Base-by-base conservation (phyloP, 176 grass and related monocot genomes). In the Carex scoparia region DNA sequence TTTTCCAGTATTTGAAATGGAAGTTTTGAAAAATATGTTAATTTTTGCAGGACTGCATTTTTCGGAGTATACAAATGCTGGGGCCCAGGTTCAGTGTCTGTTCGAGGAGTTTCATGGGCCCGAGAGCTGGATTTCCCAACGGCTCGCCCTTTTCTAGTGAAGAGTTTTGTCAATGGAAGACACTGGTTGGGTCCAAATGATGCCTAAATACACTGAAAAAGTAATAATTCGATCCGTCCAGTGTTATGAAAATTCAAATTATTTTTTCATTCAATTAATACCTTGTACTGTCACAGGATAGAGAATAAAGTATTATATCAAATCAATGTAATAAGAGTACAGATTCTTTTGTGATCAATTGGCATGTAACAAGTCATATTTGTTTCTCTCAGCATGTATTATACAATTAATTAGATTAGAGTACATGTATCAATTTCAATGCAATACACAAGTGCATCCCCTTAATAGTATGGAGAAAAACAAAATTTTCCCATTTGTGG, bases 131-230 rank as follows among this genome's bases (percentile, higher is more conserved):
- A 98, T 86, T 95, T 90, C 85, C 84, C 84, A 84, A 85, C 91
- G 19, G 95, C 93, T 30, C 89, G 89, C 8, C 95, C 93, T 0
- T 98, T 98, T 79, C 91, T 98, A 0, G 93, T 85, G 69, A 95
- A 98, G 85, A 87, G 93, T 88, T 98, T 98, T 64, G 93, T 98
- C 83, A 98, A 98, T 27, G 95, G 95, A 81, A 95, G 90, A 35
- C 95, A 98, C 65, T 98, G 95, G 95, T 92, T 98, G 44, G 81
- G 71, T 12, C 85, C 93, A 3, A 86, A 87, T 15, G 95, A 98
- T 77, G 79, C 89, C 82, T 95, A 84, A 93, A 81, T 32, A 10
- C 6, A 83, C 64, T 68, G 7, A 7, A 30, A 46, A 46, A 30
- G 3, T 60, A 60, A 60, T 15, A 60, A 28, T 53, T 53, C 4